Percentiles rank a stretch among this genome's conserved stretches.
These are phyloP conservation scores for Trifolium dubium DNA, from an alignment of 306 rosid species.

Conservation along the genomic window DNA sequence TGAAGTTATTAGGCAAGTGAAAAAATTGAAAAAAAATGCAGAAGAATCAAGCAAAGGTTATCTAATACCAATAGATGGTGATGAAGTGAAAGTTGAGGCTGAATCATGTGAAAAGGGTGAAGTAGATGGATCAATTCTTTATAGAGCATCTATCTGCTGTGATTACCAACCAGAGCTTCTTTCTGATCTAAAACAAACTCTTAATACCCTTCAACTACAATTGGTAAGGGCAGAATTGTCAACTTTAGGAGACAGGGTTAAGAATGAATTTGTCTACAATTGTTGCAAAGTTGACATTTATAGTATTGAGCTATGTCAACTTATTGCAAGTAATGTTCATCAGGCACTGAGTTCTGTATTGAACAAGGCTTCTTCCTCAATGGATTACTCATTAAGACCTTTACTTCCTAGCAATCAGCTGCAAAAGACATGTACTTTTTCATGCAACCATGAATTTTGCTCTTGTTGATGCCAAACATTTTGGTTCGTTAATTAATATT, in stretches of 20 bases:
- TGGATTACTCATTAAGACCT: constrained; percentile 68
- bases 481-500: background rate
- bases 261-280: constrained; percentile 57
- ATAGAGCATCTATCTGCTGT: constrained; percentile 73
- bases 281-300: constrained; percentile 46
- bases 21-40: constrained; percentile 72
- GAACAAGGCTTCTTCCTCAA: constrained; percentile 62
- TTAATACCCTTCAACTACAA: constrained; percentile 64
- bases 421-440: constrained; percentile 37
- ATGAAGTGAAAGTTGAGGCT: constrained; percentile 64
- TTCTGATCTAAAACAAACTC: constrained; percentile 64
- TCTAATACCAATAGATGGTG: constrained; percentile 67
- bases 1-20: constrained; percentile 72
- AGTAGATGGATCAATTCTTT: constrained; percentile 49
- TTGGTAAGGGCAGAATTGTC: constrained; percentile 68
- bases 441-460: constrained; percentile 44
- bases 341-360: constrained; percentile 62
- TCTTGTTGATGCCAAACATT: constrained; percentile 11
- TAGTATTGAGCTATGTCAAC: constrained; percentile 48
- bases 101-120: constrained; percentile 54
- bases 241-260: constrained; percentile 75
- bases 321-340: constrained; percentile 56
- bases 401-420: constrained; percentile 41
- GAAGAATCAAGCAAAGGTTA: constrained; percentile 70
- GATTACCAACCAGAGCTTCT: constrained; percentile 70